Percentiles rank a stretch among this genome's conserved stretches.
Evolutionary conservation across 305 asterid species (phyloP).

Genomic region (Fraxinus platypoda): DNA sequence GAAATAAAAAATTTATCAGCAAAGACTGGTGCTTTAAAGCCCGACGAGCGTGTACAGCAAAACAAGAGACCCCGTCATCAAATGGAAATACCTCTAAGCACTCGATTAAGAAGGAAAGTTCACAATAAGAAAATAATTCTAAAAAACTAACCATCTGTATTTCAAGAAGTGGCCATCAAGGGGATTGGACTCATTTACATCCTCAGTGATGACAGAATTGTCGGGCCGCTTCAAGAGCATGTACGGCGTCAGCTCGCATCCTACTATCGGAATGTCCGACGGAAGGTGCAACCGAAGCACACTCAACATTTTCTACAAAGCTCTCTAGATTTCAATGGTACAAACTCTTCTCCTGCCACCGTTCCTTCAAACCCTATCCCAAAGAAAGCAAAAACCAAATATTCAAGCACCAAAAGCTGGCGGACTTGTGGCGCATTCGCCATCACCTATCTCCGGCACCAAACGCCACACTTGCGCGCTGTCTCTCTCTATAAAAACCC

Average conservation of each 20-base stretch:
- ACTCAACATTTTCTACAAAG: constrained; percentile 54
- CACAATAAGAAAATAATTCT: background rate
- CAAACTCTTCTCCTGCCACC: constrained; percentile 22
- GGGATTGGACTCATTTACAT: constrained; percentile 57
- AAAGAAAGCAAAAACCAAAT: constrained; percentile 9
- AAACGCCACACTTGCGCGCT: constrained; percentile 55
- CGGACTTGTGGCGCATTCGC: constrained; percentile 76
- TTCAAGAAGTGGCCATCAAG: constrained; percentile 59
- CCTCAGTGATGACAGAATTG: constrained; percentile 47
- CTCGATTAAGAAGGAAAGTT: background rate
- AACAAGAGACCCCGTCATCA: background rate
- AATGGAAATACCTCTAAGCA: background rate
- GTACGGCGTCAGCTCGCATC: constrained; percentile 70
- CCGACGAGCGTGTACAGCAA: background rate
- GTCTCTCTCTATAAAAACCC: constrained; percentile 9
- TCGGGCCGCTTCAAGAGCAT: constrained; percentile 62
- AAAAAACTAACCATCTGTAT: constrained; percentile 57
- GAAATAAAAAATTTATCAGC: background rate
- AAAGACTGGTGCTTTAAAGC: background rate
- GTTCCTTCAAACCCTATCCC: constrained; percentile 28
- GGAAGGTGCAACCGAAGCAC: constrained; percentile 76
- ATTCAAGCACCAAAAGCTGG: constrained; percentile 30
- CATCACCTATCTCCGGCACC: constrained; percentile 53
- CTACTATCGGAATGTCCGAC: constrained; percentile 73
- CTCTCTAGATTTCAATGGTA: constrained; percentile 26